phyloP scores from a whole-genome alignment of 768 basidiomycete genomes.

The Lactifluus volemus region DNA sequence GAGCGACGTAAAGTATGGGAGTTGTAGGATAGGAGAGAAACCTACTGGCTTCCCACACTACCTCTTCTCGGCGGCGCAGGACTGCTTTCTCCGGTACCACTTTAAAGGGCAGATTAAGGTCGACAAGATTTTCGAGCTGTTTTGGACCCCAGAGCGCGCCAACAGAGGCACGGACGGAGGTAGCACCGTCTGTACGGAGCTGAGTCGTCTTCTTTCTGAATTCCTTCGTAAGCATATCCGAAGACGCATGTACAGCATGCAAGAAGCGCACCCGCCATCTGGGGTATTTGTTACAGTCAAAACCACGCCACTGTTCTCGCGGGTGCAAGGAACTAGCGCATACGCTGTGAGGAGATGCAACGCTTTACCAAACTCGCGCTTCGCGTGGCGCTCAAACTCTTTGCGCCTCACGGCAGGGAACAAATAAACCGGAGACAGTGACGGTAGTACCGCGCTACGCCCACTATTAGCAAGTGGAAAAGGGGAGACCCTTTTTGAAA shows the following conservation, averaged over 20 bases:
- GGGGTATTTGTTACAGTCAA: constrained; percentile 62
- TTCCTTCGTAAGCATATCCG: neutral
- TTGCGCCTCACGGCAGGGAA: constrained; percentile 78
- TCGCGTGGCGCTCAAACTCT: constrained; percentile 81
- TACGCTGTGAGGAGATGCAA: constrained; percentile 79
- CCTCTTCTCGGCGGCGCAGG: constrained; percentile 32
- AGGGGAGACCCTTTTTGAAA: neutral
- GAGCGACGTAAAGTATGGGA: neutral
- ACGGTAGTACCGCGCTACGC: constrained; percentile 82
- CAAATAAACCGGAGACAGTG: constrained; percentile 60
- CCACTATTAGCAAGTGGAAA: neutral
- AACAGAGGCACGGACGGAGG: constrained; percentile 54
- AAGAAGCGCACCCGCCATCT: constrained; percentile 54
- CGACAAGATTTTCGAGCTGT: constrained; percentile 62
- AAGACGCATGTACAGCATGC: neutral
- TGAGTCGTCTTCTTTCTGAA: constrained; percentile 55
- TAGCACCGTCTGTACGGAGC: constrained; percentile 62
- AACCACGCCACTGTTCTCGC: constrained; percentile 51
- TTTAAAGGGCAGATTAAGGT: constrained; percentile 60
- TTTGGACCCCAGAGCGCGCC: constrained; percentile 81
- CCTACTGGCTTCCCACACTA: constrained; percentile 5
- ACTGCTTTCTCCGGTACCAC: constrained; percentile 56
- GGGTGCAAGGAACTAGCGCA: constrained; percentile 72
- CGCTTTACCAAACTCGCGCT: constrained; percentile 84
- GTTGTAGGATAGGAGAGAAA: neutral